Evolutionary conservation across 2,329 filamentous ascomycete species (phyloP).

Genomic region (Verticillium dahliae): DNA sequence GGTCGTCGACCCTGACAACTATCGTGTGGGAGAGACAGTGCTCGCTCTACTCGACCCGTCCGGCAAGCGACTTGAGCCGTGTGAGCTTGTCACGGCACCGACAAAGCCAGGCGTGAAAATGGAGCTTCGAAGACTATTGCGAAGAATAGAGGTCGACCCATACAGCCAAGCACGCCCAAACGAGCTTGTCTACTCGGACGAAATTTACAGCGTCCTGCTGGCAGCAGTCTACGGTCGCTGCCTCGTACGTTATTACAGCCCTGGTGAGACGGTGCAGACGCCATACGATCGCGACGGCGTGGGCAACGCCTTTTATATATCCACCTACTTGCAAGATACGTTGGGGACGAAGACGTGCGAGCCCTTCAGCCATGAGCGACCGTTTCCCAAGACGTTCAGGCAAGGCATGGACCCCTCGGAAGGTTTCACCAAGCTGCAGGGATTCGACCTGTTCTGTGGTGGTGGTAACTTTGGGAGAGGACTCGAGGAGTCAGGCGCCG

Average conservation of each 20-base stretch:
- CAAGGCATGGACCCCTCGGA: conserved; percentile 48
- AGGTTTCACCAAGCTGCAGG: conserved; percentile 36
- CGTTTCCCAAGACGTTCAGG: conserved; percentile 28
- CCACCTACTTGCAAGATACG: conserved; percentile 22
- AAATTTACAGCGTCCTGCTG: conserved; percentile 27
- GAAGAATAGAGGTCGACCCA: conserved; percentile 36
- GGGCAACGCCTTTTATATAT: conserved; percentile 61
- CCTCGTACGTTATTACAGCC: conserved; percentile 47
- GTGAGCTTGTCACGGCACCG: conserved; percentile 41
- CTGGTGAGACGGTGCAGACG: conserved; percentile 38
- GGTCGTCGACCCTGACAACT: conserved; percentile 8
- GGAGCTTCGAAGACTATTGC: conserved; percentile 44
- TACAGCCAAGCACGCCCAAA: conserved; percentile 37
- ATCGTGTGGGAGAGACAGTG: conserved; percentile 53
- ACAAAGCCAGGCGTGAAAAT: conserved; percentile 20
- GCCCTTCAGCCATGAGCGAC: background rate
- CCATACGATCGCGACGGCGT: conserved; percentile 62
- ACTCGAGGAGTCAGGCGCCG: conserved; percentile 62
- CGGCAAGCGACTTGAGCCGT: conserved; percentile 47
- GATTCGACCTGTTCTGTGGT: conserved; percentile 71
- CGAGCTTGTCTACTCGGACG: conserved; percentile 50
- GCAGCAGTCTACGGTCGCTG: conserved; percentile 48
- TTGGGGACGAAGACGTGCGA: background rate
- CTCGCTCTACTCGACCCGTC: conserved; percentile 30
- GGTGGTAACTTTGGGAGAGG: conserved; percentile 73